These are phyloP conservation scores for Clonostachys solani DNA, from an alignment of 2,329 filamentous ascomycete species.

Conservation along the genomic window DNA sequence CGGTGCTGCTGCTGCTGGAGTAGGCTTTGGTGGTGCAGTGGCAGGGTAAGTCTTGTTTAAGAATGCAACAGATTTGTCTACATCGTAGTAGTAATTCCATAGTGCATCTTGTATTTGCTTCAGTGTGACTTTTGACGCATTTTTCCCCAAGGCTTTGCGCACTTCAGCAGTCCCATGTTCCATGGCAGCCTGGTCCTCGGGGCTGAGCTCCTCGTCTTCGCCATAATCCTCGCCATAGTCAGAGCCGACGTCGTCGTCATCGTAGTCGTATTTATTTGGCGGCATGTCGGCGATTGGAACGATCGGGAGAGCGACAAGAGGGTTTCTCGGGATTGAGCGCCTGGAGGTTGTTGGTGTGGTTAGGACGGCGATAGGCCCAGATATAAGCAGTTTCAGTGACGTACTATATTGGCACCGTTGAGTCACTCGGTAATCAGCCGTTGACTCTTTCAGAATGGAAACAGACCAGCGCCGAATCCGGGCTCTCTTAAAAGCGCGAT, in stretches of 20 bases:
- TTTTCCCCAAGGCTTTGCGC: slow-evolving; percentile 56
- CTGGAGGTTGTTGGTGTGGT: no score
- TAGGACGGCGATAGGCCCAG: no score
- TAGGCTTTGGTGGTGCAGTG: slow-evolving; percentile 28
- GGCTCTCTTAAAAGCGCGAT: no score
- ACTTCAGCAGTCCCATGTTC: slow-evolving; percentile 63
- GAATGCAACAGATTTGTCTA: slow-evolving; percentile 80
- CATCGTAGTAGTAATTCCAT: slow-evolving; percentile 95
- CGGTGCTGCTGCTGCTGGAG: slow-evolving; percentile 15
- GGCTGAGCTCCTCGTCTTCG: slow-evolving; percentile 27
- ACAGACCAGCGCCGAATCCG: no score
- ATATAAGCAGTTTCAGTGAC: no score
- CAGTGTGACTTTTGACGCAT: slow-evolving; percentile 50
- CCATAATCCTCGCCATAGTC: slow-evolving; percentile 43
- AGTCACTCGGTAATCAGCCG: no score
- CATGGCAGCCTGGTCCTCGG: slow-evolving; percentile 49
- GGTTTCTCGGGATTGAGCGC: no score
- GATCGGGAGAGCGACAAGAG: no score
- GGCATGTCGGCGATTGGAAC: slow-evolving; percentile 8
- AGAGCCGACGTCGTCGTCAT: slow-evolving; percentile 42
- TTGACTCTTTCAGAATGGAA: no score
- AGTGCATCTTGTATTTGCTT: slow-evolving; percentile 81
- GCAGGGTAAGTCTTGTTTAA: slow-evolving; percentile 61
- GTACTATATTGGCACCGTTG: no score
- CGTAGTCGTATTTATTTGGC: slow-evolving; percentile 11